Base-by-base conservation (phyloP, 768 basidiomycete genomes). In the Tubosaeta sp. region DNA sequence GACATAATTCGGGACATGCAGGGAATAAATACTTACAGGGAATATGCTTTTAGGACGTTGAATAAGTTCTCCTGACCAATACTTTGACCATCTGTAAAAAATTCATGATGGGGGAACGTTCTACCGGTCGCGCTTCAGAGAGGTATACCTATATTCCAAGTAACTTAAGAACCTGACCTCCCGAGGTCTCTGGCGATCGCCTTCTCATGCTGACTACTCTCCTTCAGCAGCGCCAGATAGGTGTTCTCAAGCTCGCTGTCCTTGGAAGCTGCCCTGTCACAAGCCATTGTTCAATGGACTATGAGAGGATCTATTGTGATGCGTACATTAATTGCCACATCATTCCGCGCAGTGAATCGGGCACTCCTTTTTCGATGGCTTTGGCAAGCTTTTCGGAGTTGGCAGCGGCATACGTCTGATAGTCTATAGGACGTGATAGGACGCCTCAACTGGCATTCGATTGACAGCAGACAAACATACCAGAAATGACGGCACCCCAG, bases 11-110 rank as follows among this genome's bases (percentile, higher is more conserved):
- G 18, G 25, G 22, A 14, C 13, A 12, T n/a, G 38, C 21, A 53
- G 50, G 41, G 18, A 46, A 39, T 10, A 13, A 36, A 48, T 30
- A 68, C 87, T 63, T 72, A 92, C 84, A 98, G 67, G 19, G 93
- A 96, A 67, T 98, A 99, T 10, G 96, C 96, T 67, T 98, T 98
- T 29, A 97, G 76, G 31, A 99, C 94, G 64, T 97, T 98, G 74
- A 97, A 97, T 31, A 99, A 70, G 62, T 95, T 94, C 69, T 97
- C 95, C 67, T 98, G 94, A 2, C 96, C 96, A 24, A 94, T 87
- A 9, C 95, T 96, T 60, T 90, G 88, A 3, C 87, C 93, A 58
- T 96, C 90, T 38, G 83, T 92, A 69, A 98, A 99, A 73, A 92
- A 97, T 41, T 90, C 87, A 61, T 98, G 94, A 64, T 94, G 90